Evolutionary conservation across 148 eudicot species (phyloP).

Genomic region (Vaccinium vitisidaea): DNA sequence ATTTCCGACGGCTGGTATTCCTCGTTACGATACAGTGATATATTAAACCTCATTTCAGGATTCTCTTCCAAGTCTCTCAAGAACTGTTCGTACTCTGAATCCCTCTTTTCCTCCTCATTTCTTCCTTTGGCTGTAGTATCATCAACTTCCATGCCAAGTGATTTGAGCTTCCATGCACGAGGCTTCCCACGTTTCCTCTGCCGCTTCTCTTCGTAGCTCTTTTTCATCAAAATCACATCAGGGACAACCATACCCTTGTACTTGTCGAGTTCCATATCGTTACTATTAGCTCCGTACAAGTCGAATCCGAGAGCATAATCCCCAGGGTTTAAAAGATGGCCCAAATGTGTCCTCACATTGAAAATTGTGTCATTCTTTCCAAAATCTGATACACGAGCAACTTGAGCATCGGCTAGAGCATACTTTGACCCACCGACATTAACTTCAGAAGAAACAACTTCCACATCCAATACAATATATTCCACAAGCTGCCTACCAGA

Average conservation of each 20-base stretch:
- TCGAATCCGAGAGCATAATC: constrained; percentile 78
- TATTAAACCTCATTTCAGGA: constrained; percentile 66
- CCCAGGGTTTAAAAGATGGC: constrained; percentile 59
- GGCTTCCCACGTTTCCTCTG: constrained; percentile 61
- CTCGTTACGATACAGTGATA: constrained; percentile 55
- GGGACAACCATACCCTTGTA: constrained; percentile 56
- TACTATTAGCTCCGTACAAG: constrained; percentile 54
- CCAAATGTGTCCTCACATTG: constrained; percentile 56
- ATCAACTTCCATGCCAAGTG: constrained; percentile 65
- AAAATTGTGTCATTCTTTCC: constrained; percentile 61
- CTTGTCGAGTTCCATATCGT: constrained; percentile 60
- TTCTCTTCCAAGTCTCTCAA: constrained; percentile 69
- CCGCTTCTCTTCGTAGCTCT: constrained; percentile 74
- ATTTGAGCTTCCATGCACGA: constrained; percentile 74
- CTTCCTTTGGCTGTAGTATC: constrained; percentile 32
- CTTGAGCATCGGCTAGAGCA: constrained; percentile 59
- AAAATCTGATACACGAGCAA: constrained; percentile 65
- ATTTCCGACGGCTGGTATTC: constrained; percentile 61
- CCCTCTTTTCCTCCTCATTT: constrained; percentile 47
- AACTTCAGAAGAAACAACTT: constrained; percentile 41
- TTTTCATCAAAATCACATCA: constrained; percentile 57
- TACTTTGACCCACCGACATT: constrained; percentile 59
- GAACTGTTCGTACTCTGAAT: constrained; percentile 63
- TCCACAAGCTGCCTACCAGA: constrained; percentile 53
- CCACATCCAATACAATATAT: constrained; percentile 46